Evolutionary conservation across 768 basidiomycete genomes (phyloP).

Genomic region (Exidia glandulosa): DNA sequence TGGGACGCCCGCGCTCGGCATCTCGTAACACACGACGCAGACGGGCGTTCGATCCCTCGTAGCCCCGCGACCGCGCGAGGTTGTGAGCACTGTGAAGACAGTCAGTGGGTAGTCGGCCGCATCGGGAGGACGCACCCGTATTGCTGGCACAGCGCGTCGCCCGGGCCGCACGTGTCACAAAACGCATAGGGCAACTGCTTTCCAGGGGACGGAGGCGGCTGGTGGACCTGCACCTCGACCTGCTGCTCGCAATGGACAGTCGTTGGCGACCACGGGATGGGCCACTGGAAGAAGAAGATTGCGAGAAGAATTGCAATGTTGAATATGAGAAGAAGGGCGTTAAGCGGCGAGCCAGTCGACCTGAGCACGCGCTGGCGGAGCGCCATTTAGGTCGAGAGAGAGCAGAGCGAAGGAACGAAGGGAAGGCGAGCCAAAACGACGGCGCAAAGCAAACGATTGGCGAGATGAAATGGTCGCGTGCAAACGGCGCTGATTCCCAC

Average conservation of each 20-base stretch:
- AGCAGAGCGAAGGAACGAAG: neutral
- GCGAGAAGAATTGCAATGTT: neutral
- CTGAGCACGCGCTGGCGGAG: neutral
- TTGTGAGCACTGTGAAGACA: neutral
- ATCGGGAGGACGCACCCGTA: neutral
- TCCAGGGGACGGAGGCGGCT: neutral
- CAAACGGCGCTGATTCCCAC: too few species aligned
- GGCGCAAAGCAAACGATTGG: too few species aligned
- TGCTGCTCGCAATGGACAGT: neutral
- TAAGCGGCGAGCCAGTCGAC: neutral
- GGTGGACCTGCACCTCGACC: neutral
- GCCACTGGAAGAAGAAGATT: neutral
- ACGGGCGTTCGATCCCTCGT: constrained; percentile 9
- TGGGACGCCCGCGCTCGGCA: neutral
- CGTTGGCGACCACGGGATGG: too few species aligned
- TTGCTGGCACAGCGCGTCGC: neutral
- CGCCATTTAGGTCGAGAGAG: neutral
- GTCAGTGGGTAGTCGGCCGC: neutral
- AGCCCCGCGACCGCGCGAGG: constrained; percentile 6
- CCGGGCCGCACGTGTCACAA: neutral
- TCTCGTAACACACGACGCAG: neutral
- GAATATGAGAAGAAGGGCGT: neutral
- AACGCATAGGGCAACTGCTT: neutral
- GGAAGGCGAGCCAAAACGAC: too few species aligned
- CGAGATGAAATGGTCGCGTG: too few species aligned